These are phyloP conservation scores for Phytophthora tubulina DNA, from an alignment of 352 stramenopile genomes.

Conservation along the genomic window DNA sequence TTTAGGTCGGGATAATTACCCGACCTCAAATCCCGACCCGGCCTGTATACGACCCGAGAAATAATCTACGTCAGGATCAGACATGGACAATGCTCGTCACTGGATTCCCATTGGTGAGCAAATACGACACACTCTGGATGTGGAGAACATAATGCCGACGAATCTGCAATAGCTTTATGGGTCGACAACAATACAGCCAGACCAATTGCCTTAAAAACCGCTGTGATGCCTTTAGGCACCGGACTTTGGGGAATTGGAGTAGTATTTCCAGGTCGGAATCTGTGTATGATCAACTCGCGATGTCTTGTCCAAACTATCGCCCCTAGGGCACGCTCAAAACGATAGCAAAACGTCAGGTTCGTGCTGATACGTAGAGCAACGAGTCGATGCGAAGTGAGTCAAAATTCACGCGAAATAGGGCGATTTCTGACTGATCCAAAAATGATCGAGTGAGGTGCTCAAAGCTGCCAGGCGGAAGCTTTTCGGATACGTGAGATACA, in stretches of 20 bases:
- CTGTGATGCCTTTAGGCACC: constrained; percentile 27
- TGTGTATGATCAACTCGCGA: constrained; percentile 15
- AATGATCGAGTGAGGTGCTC: constrained; percentile 43
- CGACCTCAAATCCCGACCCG: too few species aligned
- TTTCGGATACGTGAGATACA: constrained; percentile 36
- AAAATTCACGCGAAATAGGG: constrained; percentile 41
- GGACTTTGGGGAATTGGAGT: constrained; percentile 3
- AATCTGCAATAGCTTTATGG: constrained; percentile 25
- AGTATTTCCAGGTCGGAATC: background rate
- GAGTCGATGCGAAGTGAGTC: constrained; percentile 42
- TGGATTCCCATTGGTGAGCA: constrained; percentile 23
- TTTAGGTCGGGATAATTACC: too few species aligned
- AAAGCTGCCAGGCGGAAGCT: constrained; percentile 32
- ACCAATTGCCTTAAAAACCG: constrained; percentile 28
- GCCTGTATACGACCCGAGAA: too few species aligned
- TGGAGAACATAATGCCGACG: constrained; percentile 14
- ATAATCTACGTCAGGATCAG: constrained; percentile 1
- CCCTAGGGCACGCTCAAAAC: constrained; percentile 25
- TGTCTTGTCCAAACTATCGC: constrained; percentile 21
- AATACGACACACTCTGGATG: constrained; percentile 43
- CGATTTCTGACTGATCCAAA: constrained; percentile 43
- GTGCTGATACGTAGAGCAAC: constrained; percentile 33
- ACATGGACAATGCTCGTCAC: constrained; percentile 24
- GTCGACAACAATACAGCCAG: constrained; percentile 28
- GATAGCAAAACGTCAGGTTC: constrained; percentile 42